Percentiles rank a stretch among this genome's conserved stretches.
These are phyloP conservation scores for Linderina pennispora DNA, from an alignment of 192 early-diverging fungal species.

Conservation along the genomic window DNA sequence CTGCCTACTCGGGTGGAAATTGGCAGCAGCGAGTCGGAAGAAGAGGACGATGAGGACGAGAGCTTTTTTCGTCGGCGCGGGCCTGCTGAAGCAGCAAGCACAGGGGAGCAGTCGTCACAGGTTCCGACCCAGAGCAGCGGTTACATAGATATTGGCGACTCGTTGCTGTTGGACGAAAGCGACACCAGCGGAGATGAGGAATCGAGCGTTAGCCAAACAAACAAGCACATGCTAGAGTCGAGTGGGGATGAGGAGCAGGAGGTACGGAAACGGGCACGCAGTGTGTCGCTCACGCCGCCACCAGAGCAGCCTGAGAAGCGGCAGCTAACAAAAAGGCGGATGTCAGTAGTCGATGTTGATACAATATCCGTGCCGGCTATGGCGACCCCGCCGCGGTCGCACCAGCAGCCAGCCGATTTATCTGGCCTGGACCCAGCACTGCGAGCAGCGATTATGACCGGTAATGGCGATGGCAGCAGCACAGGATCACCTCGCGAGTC, in stretches of 20 bases:
- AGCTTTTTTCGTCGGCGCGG: not conserved
- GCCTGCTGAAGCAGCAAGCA: not conserved
- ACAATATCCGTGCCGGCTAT: not conserved
- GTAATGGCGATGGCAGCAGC: not conserved
- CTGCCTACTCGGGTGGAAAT: not conserved
- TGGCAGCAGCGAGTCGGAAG: too few relatives aligned
- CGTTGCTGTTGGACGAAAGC: too few relatives aligned
- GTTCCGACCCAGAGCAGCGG: too few relatives aligned
- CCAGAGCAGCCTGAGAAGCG: constrained; percentile 5
- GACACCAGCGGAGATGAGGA: too few relatives aligned
- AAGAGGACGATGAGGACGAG: not conserved
- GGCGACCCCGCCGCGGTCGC: constrained; percentile 3
- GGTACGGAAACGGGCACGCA: constrained; percentile 21
- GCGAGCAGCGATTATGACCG: constrained; percentile 12
- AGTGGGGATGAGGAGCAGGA: not conserved
- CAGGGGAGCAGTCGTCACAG: too few relatives aligned
- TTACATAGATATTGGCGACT: too few relatives aligned
- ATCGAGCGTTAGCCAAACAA: not conserved
- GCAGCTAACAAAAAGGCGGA: not conserved
- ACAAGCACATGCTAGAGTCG: constrained; percentile 3
- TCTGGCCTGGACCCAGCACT: constrained; percentile 46
- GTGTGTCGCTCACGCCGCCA: constrained; percentile 49
- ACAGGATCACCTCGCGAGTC: not conserved
- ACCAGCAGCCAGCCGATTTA: not conserved
- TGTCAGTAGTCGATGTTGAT: constrained; percentile 13